phyloP scores from a whole-genome alignment of 192 early-diverging fungal species.

The Obelidium mucronatum region DNA sequence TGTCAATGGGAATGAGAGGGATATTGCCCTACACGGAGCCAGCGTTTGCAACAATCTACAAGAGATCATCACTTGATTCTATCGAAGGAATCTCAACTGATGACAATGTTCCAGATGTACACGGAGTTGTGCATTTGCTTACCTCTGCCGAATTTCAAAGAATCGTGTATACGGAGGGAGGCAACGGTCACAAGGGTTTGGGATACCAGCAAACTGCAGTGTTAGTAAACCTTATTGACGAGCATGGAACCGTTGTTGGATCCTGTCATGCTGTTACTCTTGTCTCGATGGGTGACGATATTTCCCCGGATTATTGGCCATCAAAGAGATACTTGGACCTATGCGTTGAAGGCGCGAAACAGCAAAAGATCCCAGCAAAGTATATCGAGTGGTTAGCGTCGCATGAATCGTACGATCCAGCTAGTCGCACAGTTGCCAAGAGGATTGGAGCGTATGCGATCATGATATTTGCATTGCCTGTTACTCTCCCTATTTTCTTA shows the following conservation, averaged over 20 bases:
- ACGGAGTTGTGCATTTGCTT: conserved; percentile 14
- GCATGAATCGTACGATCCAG: conserved; percentile 2
- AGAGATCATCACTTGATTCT: too few species aligned
- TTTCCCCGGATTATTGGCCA: conserved; percentile 15
- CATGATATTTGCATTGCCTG: neutral
- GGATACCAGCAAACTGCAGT: conserved; percentile 2
- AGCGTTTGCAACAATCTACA: conserved; percentile 15
- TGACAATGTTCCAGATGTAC: neutral
- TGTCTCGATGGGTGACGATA: neutral
- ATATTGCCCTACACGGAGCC: conserved; percentile 11
- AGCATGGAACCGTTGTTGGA: neutral
- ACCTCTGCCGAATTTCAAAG: neutral
- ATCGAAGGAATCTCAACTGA: neutral
- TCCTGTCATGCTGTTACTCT: neutral
- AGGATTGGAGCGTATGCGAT: neutral
- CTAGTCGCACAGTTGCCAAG: neutral
- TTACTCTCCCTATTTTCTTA: neutral
- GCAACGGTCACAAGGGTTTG: neutral
- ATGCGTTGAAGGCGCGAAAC: conserved; percentile 3
- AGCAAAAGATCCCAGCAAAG: neutral
- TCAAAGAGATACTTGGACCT: conserved; percentile 16
- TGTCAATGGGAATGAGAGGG: conserved; percentile 4
- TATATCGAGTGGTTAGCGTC: conserved; percentile 1
- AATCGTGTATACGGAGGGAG: conserved; percentile 5
- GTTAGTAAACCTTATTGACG: neutral